Percentiles rank a stretch among this genome's conserved stretches.
These are phyloP conservation scores for Aspergillus arachidicola DNA, from an alignment of 2,329 filamentous ascomycete genomes.

Conservation along the genomic window DNA sequence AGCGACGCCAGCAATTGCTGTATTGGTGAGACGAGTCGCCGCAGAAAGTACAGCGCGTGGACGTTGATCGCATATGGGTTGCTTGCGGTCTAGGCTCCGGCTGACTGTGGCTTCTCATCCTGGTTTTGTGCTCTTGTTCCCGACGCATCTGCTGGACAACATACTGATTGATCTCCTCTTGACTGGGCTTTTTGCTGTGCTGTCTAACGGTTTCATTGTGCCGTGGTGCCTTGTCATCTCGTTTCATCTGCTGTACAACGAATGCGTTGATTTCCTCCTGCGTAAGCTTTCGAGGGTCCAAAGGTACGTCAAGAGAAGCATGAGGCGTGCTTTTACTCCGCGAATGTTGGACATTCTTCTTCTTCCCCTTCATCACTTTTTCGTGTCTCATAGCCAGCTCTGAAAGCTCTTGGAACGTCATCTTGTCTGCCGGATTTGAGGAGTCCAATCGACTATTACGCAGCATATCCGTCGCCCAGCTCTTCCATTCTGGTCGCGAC, in stretches of 20 bases:
- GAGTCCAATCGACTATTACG: conserved; percentile 26
- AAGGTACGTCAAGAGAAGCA: background rate
- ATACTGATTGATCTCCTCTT: conserved; percentile 34
- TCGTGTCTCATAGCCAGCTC: conserved; percentile 26
- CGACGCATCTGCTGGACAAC: conserved; percentile 31
- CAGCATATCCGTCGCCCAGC: conserved; percentile 29
- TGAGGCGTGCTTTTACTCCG: conserved; percentile 2
- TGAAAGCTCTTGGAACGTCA: conserved; percentile 28
- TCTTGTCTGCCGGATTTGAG: conserved; percentile 19
- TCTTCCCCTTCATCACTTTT: conserved; percentile 9
- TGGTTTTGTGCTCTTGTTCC: conserved; percentile 25
- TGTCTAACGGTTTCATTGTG: conserved; percentile 12
- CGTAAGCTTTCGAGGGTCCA: conserved; percentile 16
- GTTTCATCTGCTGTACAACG: conserved; percentile 28
- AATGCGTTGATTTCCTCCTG: conserved; percentile 33
- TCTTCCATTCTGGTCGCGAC: conserved; percentile 27
- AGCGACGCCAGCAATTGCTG: conserved; percentile 28
- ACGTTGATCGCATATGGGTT: conserved; percentile 3
- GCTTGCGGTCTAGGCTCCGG: conserved; percentile 16
- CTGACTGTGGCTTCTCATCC: conserved; percentile 25
- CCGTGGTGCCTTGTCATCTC: conserved; percentile 9
- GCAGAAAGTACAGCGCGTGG: conserved; percentile 26
- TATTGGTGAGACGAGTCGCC: conserved; percentile 24
- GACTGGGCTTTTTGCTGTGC: conserved; percentile 29
- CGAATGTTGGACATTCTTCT: conserved; percentile 3